Evolutionary conservation across 768 basidiomycete genomes (phyloP).

Genomic region (Multifurca ochricompacta): DNA sequence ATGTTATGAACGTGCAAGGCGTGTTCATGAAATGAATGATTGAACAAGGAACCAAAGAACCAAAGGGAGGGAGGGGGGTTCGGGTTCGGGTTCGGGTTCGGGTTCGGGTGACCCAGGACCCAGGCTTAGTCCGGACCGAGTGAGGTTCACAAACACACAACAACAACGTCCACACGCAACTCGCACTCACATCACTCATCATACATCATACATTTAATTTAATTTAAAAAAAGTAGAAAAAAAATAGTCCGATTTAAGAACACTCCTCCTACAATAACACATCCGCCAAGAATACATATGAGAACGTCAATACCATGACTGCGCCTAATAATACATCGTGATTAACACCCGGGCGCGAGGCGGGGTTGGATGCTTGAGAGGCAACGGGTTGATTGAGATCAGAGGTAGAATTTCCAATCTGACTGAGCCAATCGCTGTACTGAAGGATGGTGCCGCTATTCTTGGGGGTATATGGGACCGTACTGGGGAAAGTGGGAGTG

Average conservation of each 20-base stretch:
- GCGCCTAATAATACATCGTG: not conserved
- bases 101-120: no score
- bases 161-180: not conserved
- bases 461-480: slow-evolving; percentile 20
- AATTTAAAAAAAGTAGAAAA: no score
- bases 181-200: no score
- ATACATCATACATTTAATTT: no score
- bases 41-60: no score
- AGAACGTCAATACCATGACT: not conserved
- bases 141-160: not conserved
- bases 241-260: slow-evolving; percentile 2
- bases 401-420: slow-evolving; percentile 26
- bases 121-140: no score
- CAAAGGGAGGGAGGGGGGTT: no score
- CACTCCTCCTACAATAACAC: no score
- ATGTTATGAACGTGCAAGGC: not conserved
- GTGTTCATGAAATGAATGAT: not conserved
- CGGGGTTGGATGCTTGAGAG: not conserved
- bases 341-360: not conserved
- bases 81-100: no score
- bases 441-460: slow-evolving; percentile 27
- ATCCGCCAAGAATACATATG: not conserved
- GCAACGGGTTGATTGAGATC: slow-evolving; percentile 10
- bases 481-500: slow-evolving; percentile 28
- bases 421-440: slow-evolving; percentile 27